Base-by-base conservation (phyloP, 495 filamentous ascomycete genomes). In the Aspergillus biplanus region DNA sequence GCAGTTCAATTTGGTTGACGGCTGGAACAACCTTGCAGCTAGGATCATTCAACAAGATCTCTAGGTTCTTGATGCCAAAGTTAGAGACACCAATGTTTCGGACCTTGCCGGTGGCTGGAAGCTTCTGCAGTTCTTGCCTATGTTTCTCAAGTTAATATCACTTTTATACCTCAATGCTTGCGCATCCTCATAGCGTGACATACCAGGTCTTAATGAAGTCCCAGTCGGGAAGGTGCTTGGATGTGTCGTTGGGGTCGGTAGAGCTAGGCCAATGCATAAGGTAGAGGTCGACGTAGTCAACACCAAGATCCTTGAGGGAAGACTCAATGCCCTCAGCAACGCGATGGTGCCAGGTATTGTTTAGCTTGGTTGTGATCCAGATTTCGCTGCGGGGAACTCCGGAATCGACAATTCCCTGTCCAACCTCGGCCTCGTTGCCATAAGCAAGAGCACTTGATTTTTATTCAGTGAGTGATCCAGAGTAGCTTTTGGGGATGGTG, bases 1-100 rank as follows among this genome's bases (percentile, higher is more conserved):
- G 92, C n/a, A 93, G 78, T 76, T 97, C 93, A 71, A 96, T 88
- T 80, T 97, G 92, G 84, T 96, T 96, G 65, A 93, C 92, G 9
- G 90, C 89, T 13, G 93, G 93, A 53, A 89, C 81, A 66, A 87
- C 89, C 84, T 86, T 74, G 64, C 65, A 76, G 66, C 73, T 81
- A 58, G 85, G 82, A 61, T 83, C 78, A 67, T 76, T 82, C 39
- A 86, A 75, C 18, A 86, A 80, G 63, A 69, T 84, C 72, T 85
- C 82, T 2, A 86, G 78, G 73, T 89, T 87, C 70, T 75, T 75
- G 71, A 86, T 88, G 61, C 75, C 84, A 59, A 86, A 87, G 74
- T 86, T 89, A 66, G 81, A 85, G 37, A 89, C 85, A 69, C 87
- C 87, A 58, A 89, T 85, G 75, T 90, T 91, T 76, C 83, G 86